These are phyloP conservation scores for Yamadazyma akitaensis DNA, from an alignment of 805 yeast species.

Conservation along the genomic window DNA sequence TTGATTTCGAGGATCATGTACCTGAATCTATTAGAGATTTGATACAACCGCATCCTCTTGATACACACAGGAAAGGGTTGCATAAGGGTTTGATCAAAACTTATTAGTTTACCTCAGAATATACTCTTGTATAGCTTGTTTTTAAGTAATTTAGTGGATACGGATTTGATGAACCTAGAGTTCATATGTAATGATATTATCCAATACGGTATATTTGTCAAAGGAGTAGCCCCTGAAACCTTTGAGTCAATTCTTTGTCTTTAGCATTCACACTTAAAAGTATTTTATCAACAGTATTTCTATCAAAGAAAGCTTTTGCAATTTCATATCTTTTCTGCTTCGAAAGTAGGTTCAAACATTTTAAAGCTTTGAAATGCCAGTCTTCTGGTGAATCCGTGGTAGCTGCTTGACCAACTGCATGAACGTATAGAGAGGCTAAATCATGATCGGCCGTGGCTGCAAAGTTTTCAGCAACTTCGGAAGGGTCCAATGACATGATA, in stretches of 20 bases:
- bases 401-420: slow-evolving; percentile 31
- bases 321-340: slow-evolving; percentile 27
- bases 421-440: slow-evolving; percentile 45
- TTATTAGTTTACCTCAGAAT: slow-evolving; percentile 2
- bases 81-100: slow-evolving; percentile 16
- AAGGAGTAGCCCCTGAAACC: not conserved
- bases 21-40: slow-evolving; percentile 35
- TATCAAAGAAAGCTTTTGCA: slow-evolving; percentile 31
- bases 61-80: slow-evolving; percentile 34
- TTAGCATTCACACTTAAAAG: not conserved
- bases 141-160: too few species aligned
- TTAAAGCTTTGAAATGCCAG: slow-evolving; percentile 18
- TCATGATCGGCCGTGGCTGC: slow-evolving; percentile 18
- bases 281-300: slow-evolving; percentile 12
- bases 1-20: slow-evolving; percentile 38
- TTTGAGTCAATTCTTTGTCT: not conserved
- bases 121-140: not conserved
- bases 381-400: slow-evolving; percentile 8
- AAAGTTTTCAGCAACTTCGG: slow-evolving; percentile 30
- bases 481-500: slow-evolving; percentile 16
- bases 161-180: too few species aligned
- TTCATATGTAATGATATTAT: too few species aligned
- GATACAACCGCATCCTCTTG: slow-evolving; percentile 43
- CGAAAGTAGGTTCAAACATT: slow-evolving; percentile 24
- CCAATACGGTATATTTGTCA: not conserved